phyloP scores from a whole-genome alignment of 345 rosid genomes.

The Dimocarpus longan region DNA sequence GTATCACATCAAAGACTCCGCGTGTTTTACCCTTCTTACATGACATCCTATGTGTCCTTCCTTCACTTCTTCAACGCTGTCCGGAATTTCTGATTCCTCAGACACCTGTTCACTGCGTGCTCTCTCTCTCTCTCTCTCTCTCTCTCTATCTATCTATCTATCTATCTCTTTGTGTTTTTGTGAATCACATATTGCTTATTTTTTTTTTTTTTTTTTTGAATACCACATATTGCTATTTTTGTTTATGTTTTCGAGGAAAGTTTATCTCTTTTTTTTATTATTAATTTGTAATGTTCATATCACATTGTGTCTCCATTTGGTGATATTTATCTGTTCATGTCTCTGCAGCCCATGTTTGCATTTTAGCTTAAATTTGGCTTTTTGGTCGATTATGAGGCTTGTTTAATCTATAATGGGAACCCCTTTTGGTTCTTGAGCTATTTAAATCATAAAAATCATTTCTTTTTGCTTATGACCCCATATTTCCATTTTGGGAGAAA shows the following conservation, averaged over 20 bases:
- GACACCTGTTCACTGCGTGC: background rate
- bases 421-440: background rate
- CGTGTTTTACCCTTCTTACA: background rate
- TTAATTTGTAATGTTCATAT: background rate
- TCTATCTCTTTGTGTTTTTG: background rate
- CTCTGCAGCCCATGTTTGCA: background rate
- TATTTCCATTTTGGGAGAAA: constrained; percentile 5
- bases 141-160: too few species aligned
- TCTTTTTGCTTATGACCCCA: background rate
- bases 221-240: background rate
- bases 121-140: background rate
- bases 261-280: constrained; percentile 6
- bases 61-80: background rate
- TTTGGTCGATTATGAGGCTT: constrained; percentile 8
- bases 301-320: background rate
- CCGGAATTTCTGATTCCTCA: background rate
- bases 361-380: background rate
- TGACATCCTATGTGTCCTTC: background rate
- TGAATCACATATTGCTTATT: background rate
- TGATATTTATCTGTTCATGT: constrained; percentile 7
- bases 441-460: background rate
- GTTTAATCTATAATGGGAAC: background rate
- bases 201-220: too few species aligned
- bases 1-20: background rate
- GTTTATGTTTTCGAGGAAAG: background rate